Percentiles rank a stretch among this genome's conserved stretches.
Conservation (phyloP, 1,284 basidiomycete species). For the Peniophora sp. region DNA sequence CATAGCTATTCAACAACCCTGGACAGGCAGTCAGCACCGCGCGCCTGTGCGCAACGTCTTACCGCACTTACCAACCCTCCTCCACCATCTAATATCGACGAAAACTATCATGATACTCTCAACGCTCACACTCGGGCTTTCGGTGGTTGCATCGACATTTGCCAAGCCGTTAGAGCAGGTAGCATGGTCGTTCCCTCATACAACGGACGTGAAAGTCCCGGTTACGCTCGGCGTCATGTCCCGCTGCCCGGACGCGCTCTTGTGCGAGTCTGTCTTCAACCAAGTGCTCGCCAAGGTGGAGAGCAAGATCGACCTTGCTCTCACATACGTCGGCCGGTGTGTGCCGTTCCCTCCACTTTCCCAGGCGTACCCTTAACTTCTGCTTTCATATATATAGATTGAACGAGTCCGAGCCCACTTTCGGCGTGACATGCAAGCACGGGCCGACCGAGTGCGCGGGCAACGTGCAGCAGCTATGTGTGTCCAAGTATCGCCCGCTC, state of each 20-base stretch:
- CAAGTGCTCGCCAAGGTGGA: slow-evolving; percentile 55
- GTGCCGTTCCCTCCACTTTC: slow-evolving; percentile 17
- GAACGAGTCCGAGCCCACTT: slow-evolving; percentile 54
- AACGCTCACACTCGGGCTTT: neutral
- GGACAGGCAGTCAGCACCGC: neutral
- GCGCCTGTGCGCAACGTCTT: no score
- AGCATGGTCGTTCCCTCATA: slow-evolving; percentile 1
- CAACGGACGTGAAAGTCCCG: slow-evolving; percentile 37
- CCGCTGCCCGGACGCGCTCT: slow-evolving; percentile 67
- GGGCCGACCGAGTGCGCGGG: slow-evolving; percentile 78
- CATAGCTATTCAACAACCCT: neutral
- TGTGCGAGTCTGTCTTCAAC: slow-evolving; percentile 76
- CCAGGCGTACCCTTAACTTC: neutral
- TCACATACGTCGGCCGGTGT: slow-evolving; percentile 72
- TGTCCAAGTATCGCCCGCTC: slow-evolving; percentile 44
- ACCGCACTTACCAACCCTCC: neutral
- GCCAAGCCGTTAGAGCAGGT: slow-evolving; percentile 20
- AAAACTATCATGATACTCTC: neutral
- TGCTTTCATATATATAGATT: slow-evolving; percentile 39
- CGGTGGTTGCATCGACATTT: slow-evolving; percentile 8
- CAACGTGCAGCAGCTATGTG: slow-evolving; percentile 81
- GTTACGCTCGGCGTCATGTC: slow-evolving; percentile 69
- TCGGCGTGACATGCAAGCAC: slow-evolving; percentile 75
- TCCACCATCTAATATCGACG: neutral
- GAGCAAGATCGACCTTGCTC: slow-evolving; percentile 59